These are phyloP conservation scores for Lupinus albus DNA, from an alignment of 306 rosid genomes.

Conservation along the genomic window DNA sequence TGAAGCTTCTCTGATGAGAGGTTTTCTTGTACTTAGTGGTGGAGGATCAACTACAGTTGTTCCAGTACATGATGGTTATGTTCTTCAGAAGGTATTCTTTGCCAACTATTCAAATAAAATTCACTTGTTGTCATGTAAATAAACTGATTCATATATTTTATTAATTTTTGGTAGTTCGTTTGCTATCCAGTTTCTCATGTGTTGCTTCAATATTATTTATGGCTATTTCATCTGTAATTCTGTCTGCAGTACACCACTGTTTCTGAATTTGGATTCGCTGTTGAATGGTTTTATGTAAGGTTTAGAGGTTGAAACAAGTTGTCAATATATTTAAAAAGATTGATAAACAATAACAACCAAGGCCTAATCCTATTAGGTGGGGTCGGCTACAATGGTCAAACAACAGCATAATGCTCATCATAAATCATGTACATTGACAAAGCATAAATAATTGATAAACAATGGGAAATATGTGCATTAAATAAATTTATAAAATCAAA, in stretches of 20 bases:
- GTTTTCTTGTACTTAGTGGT: slow-evolving; percentile 60
- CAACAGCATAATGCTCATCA: no score
- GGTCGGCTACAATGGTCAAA: no score
- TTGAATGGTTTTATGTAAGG: slow-evolving; percentile 1
- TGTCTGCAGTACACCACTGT: neutral
- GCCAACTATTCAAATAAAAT: slow-evolving; percentile 14
- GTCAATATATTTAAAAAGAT: slow-evolving; percentile 13
- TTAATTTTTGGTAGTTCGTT: slow-evolving; percentile 18
- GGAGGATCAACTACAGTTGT: slow-evolving; percentile 98
- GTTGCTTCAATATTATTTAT: neutral
- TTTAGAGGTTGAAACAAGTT: slow-evolving; percentile 8
- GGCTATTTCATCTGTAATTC: slow-evolving; percentile 20
- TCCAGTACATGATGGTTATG: slow-evolving; percentile 98
- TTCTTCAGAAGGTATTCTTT: slow-evolving; percentile 85
- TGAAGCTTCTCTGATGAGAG: slow-evolving; percentile 35
- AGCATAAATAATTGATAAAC: slow-evolving; percentile 22
- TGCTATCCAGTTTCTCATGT: slow-evolving; percentile 19
- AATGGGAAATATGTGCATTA: neutral
- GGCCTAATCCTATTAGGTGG: no score
- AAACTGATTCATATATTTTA: slow-evolving; percentile 19
- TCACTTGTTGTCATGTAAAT: slow-evolving; percentile 17
- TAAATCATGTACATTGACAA: no score
- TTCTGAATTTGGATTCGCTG: neutral
- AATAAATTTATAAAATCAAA: neutral
- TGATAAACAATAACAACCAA: no score